phyloP scores from a whole-genome alignment of 371 early-diverging fungal species.

The Mucor circinelloides region DNA sequence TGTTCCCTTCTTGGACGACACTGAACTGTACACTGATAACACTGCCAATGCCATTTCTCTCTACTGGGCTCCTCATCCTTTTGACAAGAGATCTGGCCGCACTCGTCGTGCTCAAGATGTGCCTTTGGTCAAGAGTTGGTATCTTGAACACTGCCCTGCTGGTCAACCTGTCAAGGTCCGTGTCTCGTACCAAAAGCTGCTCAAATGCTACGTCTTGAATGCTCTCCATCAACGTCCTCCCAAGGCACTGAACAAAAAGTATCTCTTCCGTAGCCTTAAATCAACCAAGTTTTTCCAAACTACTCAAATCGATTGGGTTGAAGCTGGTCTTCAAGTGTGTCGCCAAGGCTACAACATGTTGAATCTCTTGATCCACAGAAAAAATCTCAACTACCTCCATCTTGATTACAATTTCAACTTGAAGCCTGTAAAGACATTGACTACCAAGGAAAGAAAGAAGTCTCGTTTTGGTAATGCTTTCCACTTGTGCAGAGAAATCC shows the following conservation, averaged over 20 bases:
- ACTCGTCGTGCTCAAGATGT: conserved; percentile 96
- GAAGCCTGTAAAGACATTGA: conserved; percentile 96
- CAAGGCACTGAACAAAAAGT: conserved; percentile 88
- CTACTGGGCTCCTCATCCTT: conserved; percentile 98
- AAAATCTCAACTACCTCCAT: conserved; percentile 96
- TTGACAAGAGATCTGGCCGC: conserved; percentile 89
- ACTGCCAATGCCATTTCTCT: conserved; percentile 91
- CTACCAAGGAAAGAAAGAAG: conserved; percentile 99
- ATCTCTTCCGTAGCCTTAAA: conserved; percentile 91
- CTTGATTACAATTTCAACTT: conserved; percentile 99
- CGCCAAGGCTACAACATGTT: conserved; percentile 99
- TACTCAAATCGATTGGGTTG: conserved; percentile 99
- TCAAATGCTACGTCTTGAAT: conserved; percentile 90
- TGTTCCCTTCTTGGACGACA: conserved; percentile 84
- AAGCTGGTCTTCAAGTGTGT: conserved; percentile 97
- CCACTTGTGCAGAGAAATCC: conserved; percentile 94
- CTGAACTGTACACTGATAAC: conserved; percentile 85
- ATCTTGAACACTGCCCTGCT: conserved; percentile 93
- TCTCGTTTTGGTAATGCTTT: conserved; percentile 99
- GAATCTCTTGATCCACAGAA: conserved; percentile 96
- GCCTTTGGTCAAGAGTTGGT: conserved; percentile 96
- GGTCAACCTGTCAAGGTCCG: conserved; percentile 97
- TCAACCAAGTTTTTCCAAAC: conserved; percentile 98
- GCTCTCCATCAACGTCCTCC: conserved; percentile 87
- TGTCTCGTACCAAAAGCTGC: conserved; percentile 96